A percentile compares a stretch with the other conserved stretches of the same genome.
phyloP scores from a whole-genome alignment of 2,329 filamentous ascomycete species.

The Fusarium acutatum region DNA sequence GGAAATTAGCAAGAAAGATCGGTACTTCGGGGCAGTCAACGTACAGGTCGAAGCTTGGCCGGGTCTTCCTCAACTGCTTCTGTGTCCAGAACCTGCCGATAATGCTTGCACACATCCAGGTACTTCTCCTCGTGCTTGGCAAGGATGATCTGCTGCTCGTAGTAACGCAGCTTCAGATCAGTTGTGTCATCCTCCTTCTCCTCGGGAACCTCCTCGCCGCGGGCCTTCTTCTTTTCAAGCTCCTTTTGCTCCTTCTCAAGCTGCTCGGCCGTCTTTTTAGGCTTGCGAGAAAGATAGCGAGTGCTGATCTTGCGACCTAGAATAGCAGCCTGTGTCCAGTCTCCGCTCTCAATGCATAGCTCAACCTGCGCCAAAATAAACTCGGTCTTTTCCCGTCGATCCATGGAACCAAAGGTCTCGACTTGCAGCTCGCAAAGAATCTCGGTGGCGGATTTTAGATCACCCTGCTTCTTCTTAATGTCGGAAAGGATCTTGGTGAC shows the following conservation, averaged over 20 bases:
- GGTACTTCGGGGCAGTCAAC: constrained; percentile 41
- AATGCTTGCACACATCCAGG: constrained; percentile 97
- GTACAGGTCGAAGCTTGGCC: constrained; percentile 83
- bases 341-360: constrained; percentile 92
- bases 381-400: constrained; percentile 95
- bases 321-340: constrained; percentile 96
- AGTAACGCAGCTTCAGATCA: constrained; percentile 93
- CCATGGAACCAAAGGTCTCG: constrained; percentile 99
- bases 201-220: constrained; percentile 80
- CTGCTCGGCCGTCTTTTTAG: constrained; percentile 89
- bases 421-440: constrained; percentile 97
- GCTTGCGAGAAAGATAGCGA: constrained; percentile 86
- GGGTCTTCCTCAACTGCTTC: constrained; percentile 93
- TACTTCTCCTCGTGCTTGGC: constrained; percentile 99
- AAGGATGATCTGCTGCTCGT: constrained; percentile 95
- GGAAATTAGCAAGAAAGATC: constrained; percentile 19
- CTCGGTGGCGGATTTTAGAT: constrained; percentile 88
- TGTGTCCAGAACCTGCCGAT: constrained; percentile 94
- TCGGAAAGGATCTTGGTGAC: constrained; percentile 94
- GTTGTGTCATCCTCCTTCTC: constrained; percentile 90
- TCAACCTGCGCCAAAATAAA: constrained; percentile 96
- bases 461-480: constrained; percentile 96
- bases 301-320: constrained; percentile 97
- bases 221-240: constrained; percentile 83
- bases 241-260: constrained; percentile 91